Evolutionary conservation across 148 eudicot genomes (phyloP).

Genomic region (Chenopodium berlandieri): DNA sequence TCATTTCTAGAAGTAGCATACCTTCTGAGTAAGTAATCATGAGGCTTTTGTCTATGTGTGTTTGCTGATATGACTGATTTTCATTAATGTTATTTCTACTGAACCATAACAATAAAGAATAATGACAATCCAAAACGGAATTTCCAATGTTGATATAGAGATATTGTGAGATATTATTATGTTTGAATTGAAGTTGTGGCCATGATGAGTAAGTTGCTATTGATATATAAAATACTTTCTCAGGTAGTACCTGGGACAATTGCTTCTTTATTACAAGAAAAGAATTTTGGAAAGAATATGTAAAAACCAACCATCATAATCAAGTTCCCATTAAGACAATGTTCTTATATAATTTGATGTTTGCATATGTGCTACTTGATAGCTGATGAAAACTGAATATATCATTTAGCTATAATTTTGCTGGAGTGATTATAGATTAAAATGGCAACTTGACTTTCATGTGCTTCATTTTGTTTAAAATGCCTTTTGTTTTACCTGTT

Average conservation of each 20-base stretch:
- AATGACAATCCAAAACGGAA: not conserved
- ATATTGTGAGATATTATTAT: not conserved
- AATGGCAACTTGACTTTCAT: not conserved
- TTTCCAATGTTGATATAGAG: not conserved
- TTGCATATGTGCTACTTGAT: no score
- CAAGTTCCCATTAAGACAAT: not conserved
- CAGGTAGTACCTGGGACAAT: not conserved
- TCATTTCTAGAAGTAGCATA: conserved; percentile 90
- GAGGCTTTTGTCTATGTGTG: conserved; percentile 2
- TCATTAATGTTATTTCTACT: not conserved
- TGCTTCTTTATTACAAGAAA: not conserved
- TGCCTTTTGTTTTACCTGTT: not conserved
- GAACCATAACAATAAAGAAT: not conserved
- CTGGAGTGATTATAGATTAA: not conserved
- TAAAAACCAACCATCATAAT: not conserved
- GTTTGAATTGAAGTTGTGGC: not conserved
- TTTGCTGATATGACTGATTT: not conserved
- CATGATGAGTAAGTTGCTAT: not conserved
- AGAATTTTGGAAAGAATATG: not conserved
- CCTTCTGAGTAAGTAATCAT: conserved; percentile 65
- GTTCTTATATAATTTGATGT: not conserved
- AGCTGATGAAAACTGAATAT: not conserved
- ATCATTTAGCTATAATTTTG: not conserved
- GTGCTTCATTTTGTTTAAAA: not conserved
- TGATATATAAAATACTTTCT: not conserved